Percentiles rank a stretch among this genome's conserved stretches.
Evolutionary conservation across 2,329 filamentous ascomycete species (phyloP).

Genomic region (Nigrospora sphaerica): DNA sequence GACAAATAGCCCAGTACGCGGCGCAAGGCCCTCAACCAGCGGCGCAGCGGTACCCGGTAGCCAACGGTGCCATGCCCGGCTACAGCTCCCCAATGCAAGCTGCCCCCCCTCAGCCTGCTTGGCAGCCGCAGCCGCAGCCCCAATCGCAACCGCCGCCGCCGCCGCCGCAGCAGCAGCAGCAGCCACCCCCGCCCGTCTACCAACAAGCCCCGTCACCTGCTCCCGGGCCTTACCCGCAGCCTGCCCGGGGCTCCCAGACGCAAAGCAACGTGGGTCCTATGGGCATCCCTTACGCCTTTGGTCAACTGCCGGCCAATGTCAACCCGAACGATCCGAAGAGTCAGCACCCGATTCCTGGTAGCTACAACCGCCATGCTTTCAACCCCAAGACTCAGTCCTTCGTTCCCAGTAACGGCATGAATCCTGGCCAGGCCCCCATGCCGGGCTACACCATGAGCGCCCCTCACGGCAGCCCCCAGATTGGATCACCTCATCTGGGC

Average conservation of each 20-base stretch:
- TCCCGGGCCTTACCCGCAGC: conserved; percentile 11
- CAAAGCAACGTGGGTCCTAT: conserved; percentile 12
- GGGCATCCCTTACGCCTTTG: conserved; percentile 63
- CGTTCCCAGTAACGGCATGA: conserved; percentile 56
- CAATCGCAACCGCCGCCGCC: conserved; percentile 4
- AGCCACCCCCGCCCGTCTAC: conserved; percentile 14
- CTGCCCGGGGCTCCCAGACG: conserved; percentile 11
- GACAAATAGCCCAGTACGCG: conserved; percentile 26
- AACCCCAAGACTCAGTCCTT: conserved; percentile 94
- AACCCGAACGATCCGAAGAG: conserved; percentile 66
- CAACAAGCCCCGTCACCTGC: conserved; percentile 10
- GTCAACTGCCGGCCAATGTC: conserved; percentile 65
- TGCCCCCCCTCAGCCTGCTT: conserved; percentile 22
- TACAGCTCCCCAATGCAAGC: conserved; percentile 27
- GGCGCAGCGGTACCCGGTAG: conserved; percentile 25
- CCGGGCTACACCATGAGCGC: conserved; percentile 40
- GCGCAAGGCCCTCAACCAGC: conserved; percentile 21
- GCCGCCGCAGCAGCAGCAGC: conserved; percentile 7
- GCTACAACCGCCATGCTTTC: conserved; percentile 77
- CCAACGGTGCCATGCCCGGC: conserved; percentile 23
- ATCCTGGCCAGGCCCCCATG: conserved; percentile 39
- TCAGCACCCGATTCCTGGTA: conserved; percentile 79
- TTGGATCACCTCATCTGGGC: conserved; percentile 42
- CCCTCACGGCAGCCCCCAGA: conserved; percentile 46
- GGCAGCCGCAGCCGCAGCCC: conserved; percentile 16